Evolutionary conservation across 164 flowering plant species (phyloP).

Genomic region (grape (Vitis vinifera)): ASM3070453v1 NC_081808.1:24486501-24487000

Average conservation of each 20-base stretch:
- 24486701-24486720: slow-evolving; percentile 10
- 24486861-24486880: too few species aligned
- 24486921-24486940: too few species aligned
- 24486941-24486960: too few species aligned
- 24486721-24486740: not conserved
- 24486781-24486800: too few species aligned
- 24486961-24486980: too few species aligned
- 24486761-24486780: not conserved
- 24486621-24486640: slow-evolving; percentile 80
- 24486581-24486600: slow-evolving; percentile 7
- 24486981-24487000: too few species aligned
- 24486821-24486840: too few species aligned
- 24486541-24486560: not conserved
- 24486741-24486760: not conserved
- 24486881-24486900: too few species aligned
- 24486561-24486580: not conserved
- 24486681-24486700: slow-evolving; percentile 89
- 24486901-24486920: too few species aligned
- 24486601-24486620: slow-evolving; percentile 23
- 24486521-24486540: not conserved
- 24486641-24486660: slow-evolving; percentile 84
- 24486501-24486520: too few species aligned
- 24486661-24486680: slow-evolving; percentile 74
- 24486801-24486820: too few species aligned
- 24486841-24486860: too few species aligned